Conservation (phyloP, 306 rosid genomes). For the Sicyos edulis region DNA sequence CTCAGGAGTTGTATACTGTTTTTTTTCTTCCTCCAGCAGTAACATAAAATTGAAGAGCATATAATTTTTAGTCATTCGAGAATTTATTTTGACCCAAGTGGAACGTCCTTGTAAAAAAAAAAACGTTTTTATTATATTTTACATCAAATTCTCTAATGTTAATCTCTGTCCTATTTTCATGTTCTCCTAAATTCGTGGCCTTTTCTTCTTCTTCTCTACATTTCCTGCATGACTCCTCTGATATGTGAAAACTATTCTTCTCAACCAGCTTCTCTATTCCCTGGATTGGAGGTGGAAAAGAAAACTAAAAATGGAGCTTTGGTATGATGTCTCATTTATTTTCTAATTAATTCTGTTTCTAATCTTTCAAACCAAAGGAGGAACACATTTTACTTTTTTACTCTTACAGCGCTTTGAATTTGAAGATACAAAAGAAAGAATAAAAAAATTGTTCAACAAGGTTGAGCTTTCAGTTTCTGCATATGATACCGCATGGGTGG, state of each 20-base stretch:
- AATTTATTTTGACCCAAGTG: too few species aligned
- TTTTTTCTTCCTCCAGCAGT: too few species aligned
- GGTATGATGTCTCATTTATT: slow-evolving; percentile 23
- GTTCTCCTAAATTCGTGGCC: background rate
- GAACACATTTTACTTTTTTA: background rate
- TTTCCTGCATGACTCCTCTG: background rate
- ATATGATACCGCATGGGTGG: slow-evolving; percentile 93
- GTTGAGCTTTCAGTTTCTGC: slow-evolving; percentile 72
- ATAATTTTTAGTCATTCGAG: too few species aligned
- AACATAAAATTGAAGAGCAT: too few species aligned
- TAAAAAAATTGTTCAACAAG: slow-evolving; percentile 50
- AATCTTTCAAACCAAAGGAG: background rate
- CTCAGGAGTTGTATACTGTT: background rate
- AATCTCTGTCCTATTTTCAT: too few species aligned
- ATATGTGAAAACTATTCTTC: slow-evolving; percentile 1
- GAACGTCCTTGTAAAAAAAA: too few species aligned
- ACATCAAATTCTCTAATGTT: too few species aligned
- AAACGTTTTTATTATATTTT: too few species aligned
- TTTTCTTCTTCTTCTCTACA: background rate
- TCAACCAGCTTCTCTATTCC: slow-evolving; percentile 22
- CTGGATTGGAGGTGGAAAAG: slow-evolving; percentile 16
- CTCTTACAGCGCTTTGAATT: slow-evolving; percentile 42
- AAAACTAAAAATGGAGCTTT: slow-evolving; percentile 21
- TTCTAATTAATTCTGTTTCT: background rate
- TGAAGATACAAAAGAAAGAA: slow-evolving; percentile 43